phyloP scores from a whole-genome alignment of 495 filamentous ascomycete genomes.

The Hypomontagnella monticulosa region DNA sequence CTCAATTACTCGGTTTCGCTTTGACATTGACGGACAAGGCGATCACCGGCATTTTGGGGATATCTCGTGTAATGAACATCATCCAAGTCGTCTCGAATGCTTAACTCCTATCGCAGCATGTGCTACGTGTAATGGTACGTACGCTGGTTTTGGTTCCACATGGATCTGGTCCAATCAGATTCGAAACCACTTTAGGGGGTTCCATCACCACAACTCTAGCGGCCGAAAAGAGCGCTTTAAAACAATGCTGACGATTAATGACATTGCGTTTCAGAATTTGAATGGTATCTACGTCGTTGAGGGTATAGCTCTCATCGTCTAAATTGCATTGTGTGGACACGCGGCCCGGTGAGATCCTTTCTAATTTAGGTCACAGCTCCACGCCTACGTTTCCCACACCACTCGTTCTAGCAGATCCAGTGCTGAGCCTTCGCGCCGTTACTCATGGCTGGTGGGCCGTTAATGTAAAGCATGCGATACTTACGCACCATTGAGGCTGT shows the following conservation, averaged over 20 bases:
- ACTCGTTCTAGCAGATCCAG: constrained; percentile 1
- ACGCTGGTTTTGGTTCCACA: constrained; percentile 6
- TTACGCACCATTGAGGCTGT: no score
- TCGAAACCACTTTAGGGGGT: neutral
- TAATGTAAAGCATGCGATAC: no score
- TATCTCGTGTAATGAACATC: no score
- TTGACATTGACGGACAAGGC: no score
- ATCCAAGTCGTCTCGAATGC: no score
- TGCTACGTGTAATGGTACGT: no score
- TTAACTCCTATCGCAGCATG: no score
- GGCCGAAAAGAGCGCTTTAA: constrained; percentile 5
- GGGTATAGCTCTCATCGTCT: constrained; percentile 10
- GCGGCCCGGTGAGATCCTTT: constrained; percentile 35
- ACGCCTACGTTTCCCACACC: constrained; percentile 18
- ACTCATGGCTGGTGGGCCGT: no score
- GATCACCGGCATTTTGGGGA: constrained; percentile 4
- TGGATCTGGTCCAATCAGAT: neutral
- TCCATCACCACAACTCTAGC: neutral
- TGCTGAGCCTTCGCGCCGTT: no score
- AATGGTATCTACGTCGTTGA: neutral
- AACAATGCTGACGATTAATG: constrained; percentile 25
- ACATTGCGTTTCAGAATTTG: neutral
- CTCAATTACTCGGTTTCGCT: constrained; percentile 4
- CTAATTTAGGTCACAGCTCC: constrained; percentile 16
- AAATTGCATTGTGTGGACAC: constrained; percentile 30